Percentiles rank a stretch among this genome's conserved stretches.
phyloP scores from a whole-genome alignment of 176 grass and related monocot genomes.

The Eleusine indica region DNA sequence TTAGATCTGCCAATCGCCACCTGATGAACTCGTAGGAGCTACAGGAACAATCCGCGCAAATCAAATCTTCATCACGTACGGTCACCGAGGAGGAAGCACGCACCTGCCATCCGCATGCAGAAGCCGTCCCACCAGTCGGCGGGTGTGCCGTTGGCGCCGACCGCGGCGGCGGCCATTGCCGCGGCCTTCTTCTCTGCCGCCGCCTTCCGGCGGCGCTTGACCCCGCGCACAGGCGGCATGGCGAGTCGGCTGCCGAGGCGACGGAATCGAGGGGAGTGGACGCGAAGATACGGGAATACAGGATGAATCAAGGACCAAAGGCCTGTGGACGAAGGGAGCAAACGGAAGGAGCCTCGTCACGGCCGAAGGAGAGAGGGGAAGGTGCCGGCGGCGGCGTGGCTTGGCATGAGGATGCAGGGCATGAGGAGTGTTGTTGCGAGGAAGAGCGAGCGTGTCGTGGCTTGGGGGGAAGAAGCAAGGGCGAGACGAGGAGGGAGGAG shows the following conservation, averaged over 20 bases:
- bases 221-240: background rate
- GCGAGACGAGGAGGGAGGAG: background rate
- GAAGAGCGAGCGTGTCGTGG: background rate
- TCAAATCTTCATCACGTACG: constrained; percentile 19
- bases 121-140: constrained; percentile 62
- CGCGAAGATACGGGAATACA: background rate
- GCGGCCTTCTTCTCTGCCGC: constrained; percentile 57
- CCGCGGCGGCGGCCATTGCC: constrained; percentile 41
- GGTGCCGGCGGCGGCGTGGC: background rate
- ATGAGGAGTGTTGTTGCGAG: too few species aligned
- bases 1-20: constrained; percentile 44
- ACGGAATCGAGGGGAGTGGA: background rate
- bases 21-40: background rate
- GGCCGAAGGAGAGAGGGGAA: background rate
- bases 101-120: constrained; percentile 55
- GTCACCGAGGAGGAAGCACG: background rate
- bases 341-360: background rate
- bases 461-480: background rate
- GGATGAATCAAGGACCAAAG: background rate
- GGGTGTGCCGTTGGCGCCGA: background rate
- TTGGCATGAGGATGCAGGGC: constrained; percentile 2
- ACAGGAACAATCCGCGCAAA: constrained; percentile 38
- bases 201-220: background rate
- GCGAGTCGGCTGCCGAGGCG: background rate
- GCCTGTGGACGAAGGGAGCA: background rate